Conservation (phyloP, 179 eudicot species). For the Sideroxylon spinosum region DNA sequence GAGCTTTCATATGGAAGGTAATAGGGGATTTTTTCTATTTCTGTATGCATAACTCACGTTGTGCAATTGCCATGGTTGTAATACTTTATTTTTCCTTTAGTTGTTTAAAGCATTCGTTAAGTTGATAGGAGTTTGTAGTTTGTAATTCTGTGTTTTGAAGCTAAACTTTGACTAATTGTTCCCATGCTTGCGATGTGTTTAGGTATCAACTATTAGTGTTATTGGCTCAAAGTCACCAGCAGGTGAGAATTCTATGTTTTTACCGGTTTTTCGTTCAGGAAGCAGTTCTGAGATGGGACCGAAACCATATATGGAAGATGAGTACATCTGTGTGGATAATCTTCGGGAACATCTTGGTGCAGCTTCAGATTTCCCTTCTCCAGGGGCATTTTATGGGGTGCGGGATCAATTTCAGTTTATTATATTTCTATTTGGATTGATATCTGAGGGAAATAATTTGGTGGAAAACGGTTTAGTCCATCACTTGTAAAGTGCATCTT, state of each 20-base stretch:
- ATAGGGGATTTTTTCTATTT: too few relatives aligned
- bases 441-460: background rate
- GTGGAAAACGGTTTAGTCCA: background rate
- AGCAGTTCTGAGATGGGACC: constrained; percentile 61
- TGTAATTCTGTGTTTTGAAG: background rate
- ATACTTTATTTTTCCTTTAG: background rate
- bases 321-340: constrained; percentile 46
- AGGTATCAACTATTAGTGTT: constrained; percentile 31
- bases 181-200: background rate
- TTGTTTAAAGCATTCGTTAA: background rate
- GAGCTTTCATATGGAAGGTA: too few relatives aligned
- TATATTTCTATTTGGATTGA: background rate
- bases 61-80: background rate
- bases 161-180: constrained; percentile 4
- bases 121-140: background rate
- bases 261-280: constrained; percentile 45
- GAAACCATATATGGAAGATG: constrained; percentile 53
- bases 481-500: background rate
- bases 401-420: constrained; percentile 8
- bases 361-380: constrained; percentile 31
- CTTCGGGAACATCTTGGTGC: constrained; percentile 33
- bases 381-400: constrained; percentile 60
- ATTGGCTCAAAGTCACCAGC: constrained; percentile 29
- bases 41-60: background rate
- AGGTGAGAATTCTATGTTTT: constrained; percentile 26